phyloP scores from a whole-genome alignment of 2,329 filamentous ascomycete genomes.

The Penicillium sp. region DNA sequence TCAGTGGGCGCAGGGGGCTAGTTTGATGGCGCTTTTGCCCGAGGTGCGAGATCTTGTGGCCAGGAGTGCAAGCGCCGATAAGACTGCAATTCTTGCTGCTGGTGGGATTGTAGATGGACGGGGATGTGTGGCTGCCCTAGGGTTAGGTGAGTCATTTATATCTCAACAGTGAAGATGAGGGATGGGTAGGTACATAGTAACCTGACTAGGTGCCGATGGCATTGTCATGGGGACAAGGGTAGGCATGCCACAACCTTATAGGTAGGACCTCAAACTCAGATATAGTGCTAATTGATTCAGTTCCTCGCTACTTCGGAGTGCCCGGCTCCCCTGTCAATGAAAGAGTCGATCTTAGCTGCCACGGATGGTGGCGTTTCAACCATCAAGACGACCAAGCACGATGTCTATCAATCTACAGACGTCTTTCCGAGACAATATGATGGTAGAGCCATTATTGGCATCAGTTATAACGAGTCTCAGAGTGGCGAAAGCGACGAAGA shows the following conservation, averaged over 20 bases:
- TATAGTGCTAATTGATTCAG: conserved; percentile 34
- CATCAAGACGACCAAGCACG: conserved; percentile 43
- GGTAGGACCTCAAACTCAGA: too few relatives aligned
- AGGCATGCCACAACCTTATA: neutral
- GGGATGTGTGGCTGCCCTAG: conserved; percentile 57
- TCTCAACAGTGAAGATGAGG: neutral
- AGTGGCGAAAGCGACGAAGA: conserved; percentile 17
- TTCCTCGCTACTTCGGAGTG: conserved; percentile 52
- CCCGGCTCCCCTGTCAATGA: conserved; percentile 43
- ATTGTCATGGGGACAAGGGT: conserved; percentile 25
- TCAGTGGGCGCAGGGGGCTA: conserved; percentile 56
- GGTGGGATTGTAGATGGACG: conserved; percentile 62
- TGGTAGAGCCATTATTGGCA: conserved; percentile 19
- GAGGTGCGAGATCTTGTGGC: conserved; percentile 56
- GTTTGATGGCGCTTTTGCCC: conserved; percentile 59
- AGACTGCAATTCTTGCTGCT: conserved; percentile 53
- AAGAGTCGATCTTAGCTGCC: conserved; percentile 45
- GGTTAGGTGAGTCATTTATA: conserved; percentile 51
- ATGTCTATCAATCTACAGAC: conserved; percentile 25
- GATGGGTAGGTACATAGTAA: conserved; percentile 42
- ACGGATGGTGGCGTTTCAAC: conserved; percentile 50
- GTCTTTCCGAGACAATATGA: conserved; percentile 24
- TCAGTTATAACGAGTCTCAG: conserved; percentile 17
- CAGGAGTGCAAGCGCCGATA: conserved; percentile 11
- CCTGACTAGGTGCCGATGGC: conserved; percentile 19